Evolutionary conservation across 179 eudicot genomes (phyloP).

Genomic region (Beta corolliflora): DNA sequence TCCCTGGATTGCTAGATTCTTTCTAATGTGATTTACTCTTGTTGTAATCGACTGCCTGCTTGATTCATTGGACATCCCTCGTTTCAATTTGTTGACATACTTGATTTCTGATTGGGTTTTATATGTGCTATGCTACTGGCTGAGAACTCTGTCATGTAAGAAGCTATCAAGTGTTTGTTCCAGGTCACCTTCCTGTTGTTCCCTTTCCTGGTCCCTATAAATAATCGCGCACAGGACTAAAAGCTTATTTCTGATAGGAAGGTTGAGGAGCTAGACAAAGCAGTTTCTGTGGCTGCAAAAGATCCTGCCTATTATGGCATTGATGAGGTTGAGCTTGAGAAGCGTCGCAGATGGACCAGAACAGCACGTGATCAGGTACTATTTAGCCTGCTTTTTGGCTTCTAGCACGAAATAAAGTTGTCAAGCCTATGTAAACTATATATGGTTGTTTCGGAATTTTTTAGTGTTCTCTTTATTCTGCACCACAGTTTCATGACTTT

Average conservation of each 20-base stretch:
- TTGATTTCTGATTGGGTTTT: not conserved
- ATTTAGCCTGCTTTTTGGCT: not conserved
- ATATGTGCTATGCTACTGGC: not conserved
- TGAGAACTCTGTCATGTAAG: not conserved
- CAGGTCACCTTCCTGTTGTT: not conserved
- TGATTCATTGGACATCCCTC: not conserved
- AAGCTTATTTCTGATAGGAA: slow-evolving; percentile 58
- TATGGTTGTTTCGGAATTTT: not conserved
- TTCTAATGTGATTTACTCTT: not conserved
- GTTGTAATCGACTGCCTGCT: not conserved
- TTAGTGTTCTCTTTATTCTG: not conserved
- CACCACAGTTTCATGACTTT: not conserved
- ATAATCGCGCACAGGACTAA: slow-evolving; percentile 30
- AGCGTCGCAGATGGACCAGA: slow-evolving; percentile 77
- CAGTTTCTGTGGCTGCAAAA: slow-evolving; percentile 69
- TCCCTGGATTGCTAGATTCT: not conserved
- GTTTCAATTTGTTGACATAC: not conserved
- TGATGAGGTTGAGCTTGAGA: slow-evolving; percentile 65
- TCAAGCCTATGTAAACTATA: not conserved
- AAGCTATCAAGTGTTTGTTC: not conserved
- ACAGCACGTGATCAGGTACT: slow-evolving; percentile 81
- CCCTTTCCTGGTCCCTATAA: not conserved
- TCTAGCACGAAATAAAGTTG: not conserved
- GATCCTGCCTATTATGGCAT: slow-evolving; percentile 72
- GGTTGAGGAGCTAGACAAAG: slow-evolving; percentile 90